phyloP scores from a whole-genome alignment of 1,139 yeast genomes.

The Taphrina deformans region DNA sequence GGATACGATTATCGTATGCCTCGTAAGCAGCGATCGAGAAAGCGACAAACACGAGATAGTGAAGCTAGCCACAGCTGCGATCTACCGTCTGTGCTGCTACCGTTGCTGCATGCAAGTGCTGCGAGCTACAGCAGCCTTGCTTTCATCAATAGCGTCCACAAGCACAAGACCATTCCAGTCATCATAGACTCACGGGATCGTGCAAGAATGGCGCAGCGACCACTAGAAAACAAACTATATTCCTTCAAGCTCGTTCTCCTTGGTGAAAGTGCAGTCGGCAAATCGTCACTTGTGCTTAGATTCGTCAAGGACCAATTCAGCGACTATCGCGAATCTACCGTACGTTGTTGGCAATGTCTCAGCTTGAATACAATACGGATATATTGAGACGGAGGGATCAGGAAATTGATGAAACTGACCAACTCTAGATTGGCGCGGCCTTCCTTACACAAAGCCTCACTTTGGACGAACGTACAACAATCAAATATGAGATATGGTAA shows the following conservation, averaged over 20 bases:
- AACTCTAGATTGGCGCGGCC: constrained; percentile 59
- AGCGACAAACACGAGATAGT: not conserved
- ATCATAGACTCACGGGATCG: not conserved
- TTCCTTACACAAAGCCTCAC: constrained; percentile 86
- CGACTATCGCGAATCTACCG: constrained; percentile 90
- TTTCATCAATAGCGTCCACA: not conserved
- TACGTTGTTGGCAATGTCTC: constrained; percentile 42
- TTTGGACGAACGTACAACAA: constrained; percentile 56
- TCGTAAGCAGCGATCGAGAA: not conserved
- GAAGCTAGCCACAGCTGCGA: not conserved
- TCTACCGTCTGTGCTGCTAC: not conserved
- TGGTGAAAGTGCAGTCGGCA: constrained; percentile 97
- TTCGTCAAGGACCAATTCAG: constrained; percentile 94
- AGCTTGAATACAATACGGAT: not conserved
- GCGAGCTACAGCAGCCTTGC: not conserved
- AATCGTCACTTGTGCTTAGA: constrained; percentile 74
- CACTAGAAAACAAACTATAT: constrained; percentile 47
- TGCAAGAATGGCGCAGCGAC: constrained; percentile 17
- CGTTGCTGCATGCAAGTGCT: not conserved
- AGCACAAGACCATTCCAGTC: not conserved
- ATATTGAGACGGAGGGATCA: not conserved
- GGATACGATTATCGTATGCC: not conserved
- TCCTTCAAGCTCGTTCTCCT: constrained; percentile 84
- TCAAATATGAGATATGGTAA: constrained; percentile 52
- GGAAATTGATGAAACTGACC: constrained; percentile 50